Evolutionary conservation across 1,284 basidiomycete species (phyloP).

Genomic region (Cystobasidiaceae sp.): DNA sequence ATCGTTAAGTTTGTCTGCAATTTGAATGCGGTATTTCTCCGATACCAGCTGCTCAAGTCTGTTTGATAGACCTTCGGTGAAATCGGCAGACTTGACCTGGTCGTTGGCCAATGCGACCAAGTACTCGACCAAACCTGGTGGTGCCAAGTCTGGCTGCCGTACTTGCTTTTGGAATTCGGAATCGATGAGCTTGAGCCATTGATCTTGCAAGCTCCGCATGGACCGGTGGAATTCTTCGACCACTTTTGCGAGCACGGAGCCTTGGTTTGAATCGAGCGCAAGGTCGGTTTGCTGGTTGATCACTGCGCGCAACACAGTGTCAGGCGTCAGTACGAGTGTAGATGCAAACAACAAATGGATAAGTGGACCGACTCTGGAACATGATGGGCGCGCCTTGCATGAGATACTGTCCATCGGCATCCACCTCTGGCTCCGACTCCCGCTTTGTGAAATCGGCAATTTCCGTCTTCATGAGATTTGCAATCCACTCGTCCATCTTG

Average conservation of each 20-base stretch:
- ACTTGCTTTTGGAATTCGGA: slow-evolving; percentile 79
- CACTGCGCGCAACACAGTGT: slow-evolving; percentile 52
- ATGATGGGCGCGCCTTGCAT: slow-evolving; percentile 89
- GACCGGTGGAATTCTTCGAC: slow-evolving; percentile 82
- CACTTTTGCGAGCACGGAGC: slow-evolving; percentile 83
- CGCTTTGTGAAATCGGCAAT: slow-evolving; percentile 76
- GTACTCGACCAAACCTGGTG: slow-evolving; percentile 88
- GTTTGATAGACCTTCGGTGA: slow-evolving; percentile 74
- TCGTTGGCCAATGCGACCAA: slow-evolving; percentile 98
- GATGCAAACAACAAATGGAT: no score
- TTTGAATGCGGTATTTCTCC: slow-evolving; percentile 79
- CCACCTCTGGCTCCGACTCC: slow-evolving; percentile 78
- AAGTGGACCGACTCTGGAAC: slow-evolving; percentile 69
- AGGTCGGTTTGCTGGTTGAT: slow-evolving; percentile 96
- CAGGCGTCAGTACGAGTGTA: background rate
- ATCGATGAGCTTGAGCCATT: slow-evolving; percentile 81
- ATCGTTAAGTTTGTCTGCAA: slow-evolving; percentile 82
- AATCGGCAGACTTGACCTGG: slow-evolving; percentile 93
- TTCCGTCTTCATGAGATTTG: slow-evolving; percentile 89
- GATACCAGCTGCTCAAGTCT: slow-evolving; percentile 87
- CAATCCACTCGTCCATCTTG: slow-evolving; percentile 96
- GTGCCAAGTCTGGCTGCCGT: slow-evolving; percentile 64
- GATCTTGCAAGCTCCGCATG: slow-evolving; percentile 82
- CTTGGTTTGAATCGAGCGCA: slow-evolving; percentile 91
- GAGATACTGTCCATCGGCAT: slow-evolving; percentile 82